phyloP scores from a whole-genome alignment of 164 flowering plant genomes.

The Magnolia kwangsiensis region DNA sequence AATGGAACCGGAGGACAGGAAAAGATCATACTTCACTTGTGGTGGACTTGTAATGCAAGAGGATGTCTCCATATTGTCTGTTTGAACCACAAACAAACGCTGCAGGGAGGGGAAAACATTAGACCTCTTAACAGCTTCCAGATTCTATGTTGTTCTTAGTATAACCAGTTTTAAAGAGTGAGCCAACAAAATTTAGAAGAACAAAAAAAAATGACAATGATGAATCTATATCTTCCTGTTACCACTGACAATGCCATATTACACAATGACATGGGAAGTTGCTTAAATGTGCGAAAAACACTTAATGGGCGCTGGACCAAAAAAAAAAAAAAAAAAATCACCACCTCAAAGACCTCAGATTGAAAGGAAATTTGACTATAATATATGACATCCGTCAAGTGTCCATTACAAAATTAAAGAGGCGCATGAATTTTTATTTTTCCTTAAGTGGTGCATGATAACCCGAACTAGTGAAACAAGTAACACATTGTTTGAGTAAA shows the following conservation, averaged over 20 bases:
- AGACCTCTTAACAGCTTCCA: neutral
- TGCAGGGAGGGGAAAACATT: constrained; percentile 27
- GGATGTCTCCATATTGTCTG: constrained; percentile 67
- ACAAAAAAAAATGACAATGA: too few relatives aligned
- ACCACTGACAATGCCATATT: neutral
- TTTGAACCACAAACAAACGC: constrained; percentile 70
- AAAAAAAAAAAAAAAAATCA: neutral
- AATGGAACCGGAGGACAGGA: neutral
- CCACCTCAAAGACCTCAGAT: neutral
- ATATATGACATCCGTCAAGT: too few relatives aligned
- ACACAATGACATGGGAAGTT: neutral
- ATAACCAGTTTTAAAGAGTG: neutral
- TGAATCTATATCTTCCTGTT: neutral
- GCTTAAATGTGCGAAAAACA: neutral
- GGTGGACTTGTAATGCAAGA: constrained; percentile 78
- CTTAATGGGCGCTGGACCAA: neutral
- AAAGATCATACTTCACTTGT: constrained; percentile 60
- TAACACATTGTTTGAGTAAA: too few relatives aligned
- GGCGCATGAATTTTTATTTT: too few relatives aligned
- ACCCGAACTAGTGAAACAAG: too few relatives aligned
- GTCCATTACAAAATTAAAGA: too few relatives aligned
- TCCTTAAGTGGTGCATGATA: too few relatives aligned
- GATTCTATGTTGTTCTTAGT: neutral
- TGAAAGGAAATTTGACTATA: too few relatives aligned
- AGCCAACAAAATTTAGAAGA: too few relatives aligned